Evolutionary conservation across 768 basidiomycete genomes (phyloP), one percentile per base, ranked within the genome.

Genomic region (Lyophyllum semitale): DNA sequence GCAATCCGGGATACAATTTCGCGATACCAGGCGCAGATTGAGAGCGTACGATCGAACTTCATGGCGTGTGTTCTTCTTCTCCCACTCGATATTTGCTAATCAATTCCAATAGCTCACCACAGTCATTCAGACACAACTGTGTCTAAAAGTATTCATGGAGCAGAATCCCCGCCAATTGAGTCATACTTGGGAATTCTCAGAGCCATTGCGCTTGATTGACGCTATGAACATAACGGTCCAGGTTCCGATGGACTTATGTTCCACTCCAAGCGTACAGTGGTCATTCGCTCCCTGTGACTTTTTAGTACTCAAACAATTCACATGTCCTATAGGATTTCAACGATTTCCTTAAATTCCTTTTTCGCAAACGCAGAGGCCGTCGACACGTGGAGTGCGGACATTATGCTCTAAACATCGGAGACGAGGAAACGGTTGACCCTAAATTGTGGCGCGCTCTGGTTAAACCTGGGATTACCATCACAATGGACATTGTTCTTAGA

Each of bases 271-370:
- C 4, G 57, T 58, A 46, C n/a, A n/a, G n/a, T n/a, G 13, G 26
- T 29, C 13, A 12, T 18, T 17, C 4, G 15, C 26, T 44, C 7
- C 37, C 11, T 40, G 5, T 5, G 4, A 9, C 11, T 35, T 38
- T 37, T 4, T 5, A 18, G 8, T 15, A 3, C 33, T n/a, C 8
- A 22, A 15, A 45, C 29, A 8, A 35, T 18, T 2, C 26, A 20
- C 8, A n/a, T n/a, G n/a, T n/a, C n/a, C n/a, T n/a, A n/a, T 43
- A 58, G 57, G 57, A 58, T 26, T 54, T 58, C n/a, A 33, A 42
- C 18, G 57, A 58, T 17, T 33, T 58, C n/a, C 27, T 54, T 12
- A 54, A 47, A 22, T 58, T 54, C 25, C 2, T 54, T 8, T 54
- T 58, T 18, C 41, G 57, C 3, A 58, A 54, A 17, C 57, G 48